Percentiles rank a stretch among this genome's conserved stretches.
These are phyloP conservation scores for Lepidium africanum DNA, from an alignment of 345 rosid genomes.

Conservation along the genomic window DNA sequence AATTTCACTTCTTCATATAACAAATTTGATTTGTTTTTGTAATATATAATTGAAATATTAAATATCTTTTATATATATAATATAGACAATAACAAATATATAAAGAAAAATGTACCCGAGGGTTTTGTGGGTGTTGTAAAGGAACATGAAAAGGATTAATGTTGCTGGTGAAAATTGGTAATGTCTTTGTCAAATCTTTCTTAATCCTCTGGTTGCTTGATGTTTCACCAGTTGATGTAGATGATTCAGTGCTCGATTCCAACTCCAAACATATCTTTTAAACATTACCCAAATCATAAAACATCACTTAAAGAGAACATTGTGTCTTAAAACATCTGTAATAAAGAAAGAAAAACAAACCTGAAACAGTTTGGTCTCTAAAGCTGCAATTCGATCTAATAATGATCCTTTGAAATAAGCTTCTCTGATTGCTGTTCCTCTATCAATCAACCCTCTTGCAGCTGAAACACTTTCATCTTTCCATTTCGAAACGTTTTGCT, in stretches of 20 bases:
- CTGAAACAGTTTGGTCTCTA: slow-evolving; percentile 69
- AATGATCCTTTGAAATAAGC: slow-evolving; percentile 69
- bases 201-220: slow-evolving; percentile 40
- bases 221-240: slow-evolving; percentile 44
- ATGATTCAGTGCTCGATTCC: slow-evolving; percentile 51
- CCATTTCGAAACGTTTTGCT: slow-evolving; percentile 38
- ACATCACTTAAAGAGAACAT: not conserved
- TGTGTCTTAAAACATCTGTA: not conserved
- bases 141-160: slow-evolving; percentile 25
- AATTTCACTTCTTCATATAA: not conserved
- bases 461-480: slow-evolving; percentile 14
- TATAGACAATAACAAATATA: not conserved
- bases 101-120: not conserved
- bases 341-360: slow-evolving; percentile 23
- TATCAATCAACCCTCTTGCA: slow-evolving; percentile 22
- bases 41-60: not conserved
- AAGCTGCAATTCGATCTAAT: slow-evolving; percentile 56
- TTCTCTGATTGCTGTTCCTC: slow-evolving; percentile 51
- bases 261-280: slow-evolving; percentile 56
- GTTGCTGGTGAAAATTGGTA: slow-evolving; percentile 32
- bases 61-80: not conserved
- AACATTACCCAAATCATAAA: not conserved
- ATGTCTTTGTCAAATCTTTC: slow-evolving; percentile 30
- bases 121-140: slow-evolving; percentile 11
- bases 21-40: too few relatives aligned